phyloP scores from a whole-genome alignment of 2,329 filamentous ascomycete genomes.

The Fusarium sp. region DNA sequence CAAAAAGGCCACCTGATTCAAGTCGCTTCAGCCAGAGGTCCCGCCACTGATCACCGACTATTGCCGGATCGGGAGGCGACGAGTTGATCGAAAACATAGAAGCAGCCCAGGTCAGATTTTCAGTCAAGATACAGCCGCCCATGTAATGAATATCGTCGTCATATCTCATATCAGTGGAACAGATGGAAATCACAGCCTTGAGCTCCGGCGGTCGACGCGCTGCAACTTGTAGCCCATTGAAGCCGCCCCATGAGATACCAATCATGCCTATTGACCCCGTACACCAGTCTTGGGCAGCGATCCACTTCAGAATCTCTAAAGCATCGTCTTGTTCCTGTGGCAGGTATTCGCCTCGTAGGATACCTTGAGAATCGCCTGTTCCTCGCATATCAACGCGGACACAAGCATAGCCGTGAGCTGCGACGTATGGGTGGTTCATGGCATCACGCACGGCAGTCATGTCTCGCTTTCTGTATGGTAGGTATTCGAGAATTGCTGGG shows the following conservation, averaged over 20 bases:
- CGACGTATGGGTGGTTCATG: constrained; percentile 1
- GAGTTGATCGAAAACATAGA: constrained; percentile 8
- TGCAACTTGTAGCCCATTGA: constrained; percentile 3
- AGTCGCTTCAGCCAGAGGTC: background rate
- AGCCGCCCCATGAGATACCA: constrained; percentile 7
- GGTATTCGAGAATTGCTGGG: background rate
- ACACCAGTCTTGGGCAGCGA: background rate
- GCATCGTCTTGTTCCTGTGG: constrained; percentile 4
- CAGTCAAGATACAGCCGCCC: constrained; percentile 1
- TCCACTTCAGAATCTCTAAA: background rate
- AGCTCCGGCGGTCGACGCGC: background rate
- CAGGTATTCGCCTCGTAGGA: background rate
- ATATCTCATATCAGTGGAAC: background rate
- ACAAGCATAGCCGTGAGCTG: background rate
- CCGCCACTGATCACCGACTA: constrained; percentile 1
- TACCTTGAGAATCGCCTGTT: constrained; percentile 2
- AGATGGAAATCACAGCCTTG: constrained; percentile 1
- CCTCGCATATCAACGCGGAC: background rate
- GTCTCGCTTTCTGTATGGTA: constrained; percentile 1
- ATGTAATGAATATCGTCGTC: constrained; percentile 10
- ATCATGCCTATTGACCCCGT: constrained; percentile 6
- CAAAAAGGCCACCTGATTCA: background rate
- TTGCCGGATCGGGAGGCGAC: background rate
- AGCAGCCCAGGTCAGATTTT: constrained; percentile 4
- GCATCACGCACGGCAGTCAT: background rate